Percentiles rank a stretch among this genome's conserved stretches.
Conservation (phyloP, 441 rosid species). For the Croton setiger region DNA sequence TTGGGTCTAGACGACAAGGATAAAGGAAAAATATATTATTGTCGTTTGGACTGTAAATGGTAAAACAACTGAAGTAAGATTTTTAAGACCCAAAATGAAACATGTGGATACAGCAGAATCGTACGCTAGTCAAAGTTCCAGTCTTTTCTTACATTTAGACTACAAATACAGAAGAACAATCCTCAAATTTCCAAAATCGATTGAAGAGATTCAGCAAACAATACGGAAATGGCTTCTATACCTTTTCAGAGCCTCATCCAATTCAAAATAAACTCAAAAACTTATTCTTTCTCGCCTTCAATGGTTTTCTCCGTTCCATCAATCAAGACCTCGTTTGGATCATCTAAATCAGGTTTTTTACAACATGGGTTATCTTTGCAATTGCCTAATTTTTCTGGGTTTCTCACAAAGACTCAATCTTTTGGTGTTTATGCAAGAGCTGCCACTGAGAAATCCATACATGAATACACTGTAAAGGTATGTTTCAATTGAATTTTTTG, state of each 20-base stretch:
- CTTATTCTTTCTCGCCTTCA: conserved; percentile 29
- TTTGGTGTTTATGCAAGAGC: conserved; percentile 61
- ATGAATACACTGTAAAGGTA: conserved; percentile 86
- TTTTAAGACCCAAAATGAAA: no score
- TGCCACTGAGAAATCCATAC: conserved; percentile 67
- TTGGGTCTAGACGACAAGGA: no score
- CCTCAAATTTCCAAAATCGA: no score
- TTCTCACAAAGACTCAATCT: conserved; percentile 36
- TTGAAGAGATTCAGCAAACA: background rate
- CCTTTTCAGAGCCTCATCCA: conserved; percentile 31
- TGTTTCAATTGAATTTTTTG: background rate
- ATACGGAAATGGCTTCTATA: conserved; percentile 35
- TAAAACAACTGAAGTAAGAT: no score
- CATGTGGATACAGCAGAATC: no score
- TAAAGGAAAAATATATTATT: no score
- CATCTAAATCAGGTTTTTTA: conserved; percentile 49
- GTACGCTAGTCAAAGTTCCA: no score
- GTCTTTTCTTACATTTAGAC: no score
- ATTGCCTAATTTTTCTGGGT: conserved; percentile 34
- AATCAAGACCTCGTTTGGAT: conserved; percentile 39
- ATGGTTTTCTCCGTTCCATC: conserved; percentile 34
- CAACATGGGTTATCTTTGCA: conserved; percentile 44
- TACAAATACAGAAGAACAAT: no score
- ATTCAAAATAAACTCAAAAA: conserved; percentile 21
- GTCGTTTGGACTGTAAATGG: no score